These are phyloP conservation scores for Anaeromyces robustus DNA, from an alignment of 192 early-diverging fungal species.

Conservation along the genomic window DNA sequence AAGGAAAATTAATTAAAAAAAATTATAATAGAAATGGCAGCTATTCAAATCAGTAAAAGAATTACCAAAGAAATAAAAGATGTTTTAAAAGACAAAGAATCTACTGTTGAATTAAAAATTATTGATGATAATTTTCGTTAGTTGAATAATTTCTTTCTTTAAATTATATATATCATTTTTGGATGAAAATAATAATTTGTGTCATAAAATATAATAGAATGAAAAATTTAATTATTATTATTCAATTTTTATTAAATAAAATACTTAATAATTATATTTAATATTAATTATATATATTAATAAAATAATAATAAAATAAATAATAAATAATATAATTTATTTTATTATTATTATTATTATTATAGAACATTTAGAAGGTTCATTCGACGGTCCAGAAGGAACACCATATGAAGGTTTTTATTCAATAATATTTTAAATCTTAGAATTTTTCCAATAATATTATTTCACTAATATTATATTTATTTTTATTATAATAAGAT, in stretches of 20 bases:
- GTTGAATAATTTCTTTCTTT: not conserved
- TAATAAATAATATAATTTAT: no score
- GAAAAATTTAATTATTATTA: no score
- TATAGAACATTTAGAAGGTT: constrained; percentile 16
- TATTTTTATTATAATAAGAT: constrained; percentile 5
- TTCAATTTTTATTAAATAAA: no score
- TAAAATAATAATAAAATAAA: no score
- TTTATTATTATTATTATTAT: no score
- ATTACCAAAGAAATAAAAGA: not conserved
- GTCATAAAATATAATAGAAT: no score
- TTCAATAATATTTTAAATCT: not conserved
- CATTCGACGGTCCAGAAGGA: constrained; percentile 24
- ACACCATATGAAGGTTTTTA: constrained; percentile 26
- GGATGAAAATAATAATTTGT: no score
- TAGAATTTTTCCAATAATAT: no score
- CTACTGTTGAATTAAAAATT: not conserved
- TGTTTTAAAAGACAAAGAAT: not conserved
- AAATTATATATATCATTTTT: not conserved
- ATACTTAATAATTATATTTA: no score
- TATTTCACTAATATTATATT: not conserved
- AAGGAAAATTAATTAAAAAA: no score
- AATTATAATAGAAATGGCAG: not conserved
- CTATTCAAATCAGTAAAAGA: not conserved
- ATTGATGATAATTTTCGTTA: not conserved
- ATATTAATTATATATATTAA: no score